phyloP scores from a whole-genome alignment of 352 stramenopile genomes.

The Lagenidium giganteum region DNA sequence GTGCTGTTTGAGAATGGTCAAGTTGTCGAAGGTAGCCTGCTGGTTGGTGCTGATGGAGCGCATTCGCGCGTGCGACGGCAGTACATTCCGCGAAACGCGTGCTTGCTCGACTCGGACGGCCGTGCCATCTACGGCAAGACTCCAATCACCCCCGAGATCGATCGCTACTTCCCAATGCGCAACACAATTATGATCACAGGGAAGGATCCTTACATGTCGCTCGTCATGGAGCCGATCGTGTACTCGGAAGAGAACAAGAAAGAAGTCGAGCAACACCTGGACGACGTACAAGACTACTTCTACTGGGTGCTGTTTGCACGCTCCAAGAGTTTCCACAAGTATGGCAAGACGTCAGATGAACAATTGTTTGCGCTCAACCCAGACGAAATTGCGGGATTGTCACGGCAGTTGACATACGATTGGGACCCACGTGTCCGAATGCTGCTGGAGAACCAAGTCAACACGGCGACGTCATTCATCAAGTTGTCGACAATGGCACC shows the following conservation, averaged over 20 bases:
- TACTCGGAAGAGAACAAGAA: constrained; percentile 22
- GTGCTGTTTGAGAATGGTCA: constrained; percentile 50
- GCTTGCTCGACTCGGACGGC: constrained; percentile 55
- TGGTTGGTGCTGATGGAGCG: constrained; percentile 53
- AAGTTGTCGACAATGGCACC: constrained; percentile 58
- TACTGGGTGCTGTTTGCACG: constrained; percentile 56
- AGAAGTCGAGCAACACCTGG: constrained; percentile 8
- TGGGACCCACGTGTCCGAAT: constrained; percentile 41
- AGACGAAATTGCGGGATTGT: constrained; percentile 34
- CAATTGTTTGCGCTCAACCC: constrained; percentile 45
- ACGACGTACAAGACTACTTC: constrained; percentile 43
- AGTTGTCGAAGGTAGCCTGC: constrained; percentile 33
- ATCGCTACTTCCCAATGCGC: constrained; percentile 36
- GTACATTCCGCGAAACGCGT: constrained; percentile 36
- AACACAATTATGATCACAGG: constrained; percentile 42
- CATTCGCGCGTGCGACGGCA: constrained; percentile 54
- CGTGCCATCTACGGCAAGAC: constrained; percentile 71
- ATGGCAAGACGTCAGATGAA: constrained; percentile 20
- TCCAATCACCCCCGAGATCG: constrained; percentile 36
- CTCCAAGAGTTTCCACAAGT: constrained; percentile 30
- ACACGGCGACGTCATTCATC: constrained; percentile 52
- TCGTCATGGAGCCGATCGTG: constrained; percentile 50
- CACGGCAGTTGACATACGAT: constrained; percentile 39
- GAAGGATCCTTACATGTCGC: constrained; percentile 37
- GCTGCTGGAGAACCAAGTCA: constrained; percentile 34